Base-by-base conservation (phyloP, 768 basidiomycete species). In the Mycena amicta region DNA sequence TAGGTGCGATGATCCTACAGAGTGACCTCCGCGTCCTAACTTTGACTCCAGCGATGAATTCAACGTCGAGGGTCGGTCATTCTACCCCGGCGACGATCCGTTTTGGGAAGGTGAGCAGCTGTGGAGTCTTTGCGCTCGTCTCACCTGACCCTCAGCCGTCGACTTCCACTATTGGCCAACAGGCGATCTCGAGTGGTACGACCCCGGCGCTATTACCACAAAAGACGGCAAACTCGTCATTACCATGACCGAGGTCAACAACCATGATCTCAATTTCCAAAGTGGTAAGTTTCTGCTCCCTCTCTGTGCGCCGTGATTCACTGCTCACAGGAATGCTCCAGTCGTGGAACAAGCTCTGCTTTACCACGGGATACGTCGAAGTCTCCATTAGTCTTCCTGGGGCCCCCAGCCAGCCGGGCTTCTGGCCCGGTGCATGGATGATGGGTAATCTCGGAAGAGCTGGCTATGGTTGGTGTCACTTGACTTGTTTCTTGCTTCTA, bases 271-370 rank as follows among this genome's bases (percentile, higher is more conserved):
- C 55, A 87, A 89, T 71, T 91, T 84, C 71, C 69, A 82, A 66
- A 82, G 82, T 50, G 87, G 83, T 70, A 71, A 65, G 78, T 71
- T 5, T 53, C 53, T 13, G 5, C 20, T 27, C 23, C 20, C 13
- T 18, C 56, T 62, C n/a, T n/a, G n/a, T n/a, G n/a, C n/a, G 50
- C 50, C 8, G 18, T 64, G 28, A 29, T 41, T 53, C 33, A 37
- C 50, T 5, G 37, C 45, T 57, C n/a, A n/a, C n/a, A 73, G 78
- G 77, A 43, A 84, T 84, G 83, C 52, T 92, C 4, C 83, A 86
- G 64, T 76, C 81, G 5, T 91, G 90, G 89, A 90, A 90, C 74
- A 86, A 90, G 73, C 70, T 90, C 62, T 90, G 89, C 74, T 90
- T 89, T 72, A 87, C 87, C 5, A 85, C 86, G 0, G 87, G 86